Evolutionary conservation across 1,284 basidiomycete species (phyloP).

Genomic region (Ceratobasidium theobromae): DNA sequence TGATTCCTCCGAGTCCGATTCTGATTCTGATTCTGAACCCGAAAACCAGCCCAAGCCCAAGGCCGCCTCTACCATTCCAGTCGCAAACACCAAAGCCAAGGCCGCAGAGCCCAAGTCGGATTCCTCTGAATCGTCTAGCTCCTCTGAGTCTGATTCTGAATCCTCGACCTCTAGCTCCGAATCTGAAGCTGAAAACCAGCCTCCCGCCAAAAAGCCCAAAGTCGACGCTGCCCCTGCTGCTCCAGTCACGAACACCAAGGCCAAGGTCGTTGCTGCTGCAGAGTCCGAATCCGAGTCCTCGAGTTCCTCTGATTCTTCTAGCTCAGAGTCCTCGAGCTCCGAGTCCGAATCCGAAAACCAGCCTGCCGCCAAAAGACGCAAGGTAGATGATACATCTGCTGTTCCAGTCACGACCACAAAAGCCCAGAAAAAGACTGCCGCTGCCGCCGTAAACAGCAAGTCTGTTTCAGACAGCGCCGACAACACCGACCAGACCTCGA

Average conservation of each 20-base stretch:
- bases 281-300: conserved; percentile 37
- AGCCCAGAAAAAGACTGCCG: conserved; percentile 45
- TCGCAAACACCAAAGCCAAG: neutral
- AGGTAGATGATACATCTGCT: neutral
- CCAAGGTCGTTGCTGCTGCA: conserved; percentile 46
- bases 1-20: conserved; percentile 30
- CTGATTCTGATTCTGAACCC: conserved; percentile 37
- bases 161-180: conserved; percentile 40
- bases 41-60: neutral
- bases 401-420: conserved; percentile 35
- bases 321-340: conserved; percentile 41
- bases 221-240: conserved; percentile 2
- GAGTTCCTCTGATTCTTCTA: conserved; percentile 37
- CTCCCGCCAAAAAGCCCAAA: conserved; percentile 33
- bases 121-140: conserved; percentile 39
- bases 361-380: conserved; percentile 30
- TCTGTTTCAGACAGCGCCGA: conserved; percentile 34
- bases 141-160: conserved; percentile 38
- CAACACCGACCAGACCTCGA: neutral
- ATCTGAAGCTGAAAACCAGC: conserved; percentile 37
- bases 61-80: neutral
- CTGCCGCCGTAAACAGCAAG: conserved; percentile 37
- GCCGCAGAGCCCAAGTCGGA: conserved; percentile 41
- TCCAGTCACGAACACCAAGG: conserved; percentile 37
- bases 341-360: conserved; percentile 38